Evolutionary conservation across 2,329 filamentous ascomycete genomes (phyloP).

Genomic region (Aspergillus ustus): DNA sequence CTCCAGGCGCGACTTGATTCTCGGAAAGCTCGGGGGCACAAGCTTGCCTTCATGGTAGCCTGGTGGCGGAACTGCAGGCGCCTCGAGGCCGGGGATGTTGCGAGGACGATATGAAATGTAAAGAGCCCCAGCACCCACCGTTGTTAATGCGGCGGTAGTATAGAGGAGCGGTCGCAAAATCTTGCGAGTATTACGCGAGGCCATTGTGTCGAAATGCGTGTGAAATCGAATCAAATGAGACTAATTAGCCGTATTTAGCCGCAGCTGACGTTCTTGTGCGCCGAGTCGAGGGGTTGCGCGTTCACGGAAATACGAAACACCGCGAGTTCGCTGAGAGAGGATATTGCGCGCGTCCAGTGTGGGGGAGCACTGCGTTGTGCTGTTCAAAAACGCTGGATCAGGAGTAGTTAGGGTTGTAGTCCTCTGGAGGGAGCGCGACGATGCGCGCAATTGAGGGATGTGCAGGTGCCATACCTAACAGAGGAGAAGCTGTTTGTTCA

Average conservation of each 20-base stretch:
- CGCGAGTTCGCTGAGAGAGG: neutral
- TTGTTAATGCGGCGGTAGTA: conserved; percentile 58
- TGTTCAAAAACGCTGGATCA: neutral
- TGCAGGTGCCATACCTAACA: conserved; percentile 5
- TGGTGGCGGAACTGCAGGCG: conserved; percentile 65
- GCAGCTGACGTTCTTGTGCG: neutral
- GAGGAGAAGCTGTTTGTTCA: neutral
- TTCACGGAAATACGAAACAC: neutral
- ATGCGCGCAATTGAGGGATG: neutral
- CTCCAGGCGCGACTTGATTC: conserved; percentile 54
- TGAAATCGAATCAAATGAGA: neutral
- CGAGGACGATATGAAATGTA: conserved; percentile 67
- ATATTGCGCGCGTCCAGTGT: neutral
- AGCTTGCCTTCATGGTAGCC: conserved; percentile 65
- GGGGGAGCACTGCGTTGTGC: neutral
- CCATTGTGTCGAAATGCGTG: conserved; percentile 34
- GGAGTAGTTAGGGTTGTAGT: conserved; percentile 1
- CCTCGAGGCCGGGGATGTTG: conserved; percentile 67
- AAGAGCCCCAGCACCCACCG: conserved; percentile 59
- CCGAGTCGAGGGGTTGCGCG: conserved; percentile 3
- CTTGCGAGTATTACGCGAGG: conserved; percentile 49
- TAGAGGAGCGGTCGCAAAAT: conserved; percentile 64
- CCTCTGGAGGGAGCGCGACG: neutral
- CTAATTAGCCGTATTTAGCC: neutral
- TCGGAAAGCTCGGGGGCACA: conserved; percentile 56